Evolutionary conservation across 805 yeast species (phyloP), one percentile per base, ranked within the genome.

Genomic region (Kazachstania kunashirensis): DNA sequence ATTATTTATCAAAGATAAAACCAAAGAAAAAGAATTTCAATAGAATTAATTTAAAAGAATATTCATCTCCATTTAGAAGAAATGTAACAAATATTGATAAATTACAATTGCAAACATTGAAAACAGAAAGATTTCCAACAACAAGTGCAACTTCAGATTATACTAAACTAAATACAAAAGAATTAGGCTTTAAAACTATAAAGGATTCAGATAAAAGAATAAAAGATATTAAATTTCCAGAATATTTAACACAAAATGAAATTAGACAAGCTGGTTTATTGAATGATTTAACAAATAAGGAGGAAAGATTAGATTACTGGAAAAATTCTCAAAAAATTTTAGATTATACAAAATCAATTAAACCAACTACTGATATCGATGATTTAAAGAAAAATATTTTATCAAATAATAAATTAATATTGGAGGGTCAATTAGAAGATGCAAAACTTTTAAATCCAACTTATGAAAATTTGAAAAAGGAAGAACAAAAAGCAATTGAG

Each of bases 211-310:
- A 47, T 11, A 47, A 43, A 24, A 39, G 53, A 14, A 56, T 58
- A 4, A 56, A 50, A 39, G 62, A 57, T 38, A 55, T 57, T 15
- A 42, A 43, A 11, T 53, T 57, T 34, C 62, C 62, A 2, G 20
- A 42, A 10, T 48, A 49, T 33, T 34, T 57, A 30, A 40, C 43
- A 16, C 45, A 51, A 13, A 55, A 47, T 36, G 61, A 56, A 44
- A 38, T 29, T 23, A 51, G 52, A 34, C 62, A 57, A 37, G 37
- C 41, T 8, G 35, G 33, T 24, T 21, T 41, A 13, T 36, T 57
- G 29, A 37, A 33, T 14, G 52, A 53, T 30, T 34, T 57, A 39
- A 46, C 47, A 31, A 32, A 33, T 21, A 51, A 49, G 33, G 61
- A 56, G 41, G 39, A 40, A 7, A 40, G 46, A 17, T 30, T 57